A percentile compares a stretch with the other conserved stretches of the same genome.
Evolutionary conservation across 805 yeast species (phyloP).

Genomic region (Clavispora vitiphila): DNA sequence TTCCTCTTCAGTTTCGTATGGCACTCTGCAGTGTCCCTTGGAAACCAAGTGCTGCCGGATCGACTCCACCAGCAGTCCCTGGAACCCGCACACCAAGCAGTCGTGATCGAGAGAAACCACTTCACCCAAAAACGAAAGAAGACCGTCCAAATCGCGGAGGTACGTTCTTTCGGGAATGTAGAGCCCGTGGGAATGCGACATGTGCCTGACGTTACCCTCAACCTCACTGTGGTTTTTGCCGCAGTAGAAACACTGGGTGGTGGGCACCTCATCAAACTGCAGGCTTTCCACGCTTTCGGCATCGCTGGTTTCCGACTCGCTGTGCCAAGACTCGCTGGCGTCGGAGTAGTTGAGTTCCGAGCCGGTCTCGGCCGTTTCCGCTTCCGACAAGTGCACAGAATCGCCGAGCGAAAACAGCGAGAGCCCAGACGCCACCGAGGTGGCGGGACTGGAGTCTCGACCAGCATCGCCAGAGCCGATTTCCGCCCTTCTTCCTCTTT

Average conservation of each 20-base stretch:
- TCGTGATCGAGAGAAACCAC: slow-evolving; percentile 36
- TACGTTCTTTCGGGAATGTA: slow-evolving; percentile 80
- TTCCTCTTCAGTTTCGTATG: slow-evolving; percentile 40
- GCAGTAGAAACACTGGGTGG: slow-evolving; percentile 53
- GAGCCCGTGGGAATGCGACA: slow-evolving; percentile 77
- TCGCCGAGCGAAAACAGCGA: slow-evolving; percentile 56
- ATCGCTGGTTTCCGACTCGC: slow-evolving; percentile 17
- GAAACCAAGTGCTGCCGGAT: slow-evolving; percentile 39
- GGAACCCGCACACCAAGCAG: slow-evolving; percentile 42
- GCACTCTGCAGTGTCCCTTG: slow-evolving; percentile 44
- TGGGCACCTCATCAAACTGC: slow-evolving; percentile 32
- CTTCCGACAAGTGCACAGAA: slow-evolving; percentile 14
- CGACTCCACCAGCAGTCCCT: slow-evolving; percentile 37
- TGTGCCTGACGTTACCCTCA: slow-evolving; percentile 61
- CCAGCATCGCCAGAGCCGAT: slow-evolving; percentile 21
- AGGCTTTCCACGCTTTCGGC: slow-evolving; percentile 23
- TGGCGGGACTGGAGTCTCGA: slow-evolving; percentile 47
- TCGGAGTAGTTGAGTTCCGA: slow-evolving; percentile 43
- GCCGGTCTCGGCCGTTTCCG: slow-evolving; percentile 39
- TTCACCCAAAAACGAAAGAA: slow-evolving; percentile 34
- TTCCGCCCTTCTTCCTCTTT: slow-evolving; percentile 22
- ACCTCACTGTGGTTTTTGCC: slow-evolving; percentile 48
- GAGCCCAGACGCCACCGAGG: slow-evolving; percentile 49
- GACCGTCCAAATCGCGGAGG: slow-evolving; percentile 49
- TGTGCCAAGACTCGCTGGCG: slow-evolving; percentile 15